These are phyloP conservation scores for Blepharisma stoltei DNA, from an alignment of 73 alveolate species.

Conservation along the genomic window DNA sequence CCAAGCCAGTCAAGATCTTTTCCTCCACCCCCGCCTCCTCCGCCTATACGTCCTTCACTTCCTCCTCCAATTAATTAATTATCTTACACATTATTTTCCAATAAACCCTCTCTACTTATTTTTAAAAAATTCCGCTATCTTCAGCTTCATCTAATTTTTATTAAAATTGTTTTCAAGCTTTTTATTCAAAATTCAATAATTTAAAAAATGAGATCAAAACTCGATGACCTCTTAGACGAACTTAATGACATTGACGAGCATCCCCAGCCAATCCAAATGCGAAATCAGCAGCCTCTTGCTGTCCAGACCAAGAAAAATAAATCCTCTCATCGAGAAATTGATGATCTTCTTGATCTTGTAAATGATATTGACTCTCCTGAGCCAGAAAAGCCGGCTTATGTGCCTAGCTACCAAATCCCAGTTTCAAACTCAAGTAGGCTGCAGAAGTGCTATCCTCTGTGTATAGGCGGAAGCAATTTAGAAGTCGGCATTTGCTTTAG, in stretches of 20 bases:
- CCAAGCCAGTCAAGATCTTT: background rate
- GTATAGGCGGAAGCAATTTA: background rate
- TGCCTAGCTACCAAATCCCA: background rate
- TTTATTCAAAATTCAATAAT: background rate
- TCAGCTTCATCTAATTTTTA: too few species aligned
- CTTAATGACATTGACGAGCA: too few species aligned
- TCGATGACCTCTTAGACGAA: too few species aligned
- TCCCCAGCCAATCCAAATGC: too few species aligned
- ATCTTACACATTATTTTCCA: background rate
- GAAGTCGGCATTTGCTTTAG: background rate
- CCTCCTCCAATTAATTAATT: slow-evolving; percentile 1
- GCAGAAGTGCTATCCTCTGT: slow-evolving; percentile 6
- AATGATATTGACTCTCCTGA: slow-evolving; percentile 3
- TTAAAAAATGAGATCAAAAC: background rate
- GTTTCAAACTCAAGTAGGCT: background rate
- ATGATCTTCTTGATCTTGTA: slow-evolving; percentile 2
- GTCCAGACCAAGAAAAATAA: background rate
- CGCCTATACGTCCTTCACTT: background rate
- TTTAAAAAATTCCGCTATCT: too few species aligned
- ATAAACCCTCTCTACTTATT: too few species aligned
- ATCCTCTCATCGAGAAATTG: background rate
- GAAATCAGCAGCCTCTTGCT: too few species aligned
- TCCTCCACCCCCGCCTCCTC: slow-evolving; percentile 14
- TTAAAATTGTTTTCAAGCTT: too few species aligned
- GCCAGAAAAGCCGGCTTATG: background rate